These are phyloP conservation scores for Beta vulgaris DNA, from an alignment of 148 eudicot genomes.

Conservation along the genomic window DNA sequence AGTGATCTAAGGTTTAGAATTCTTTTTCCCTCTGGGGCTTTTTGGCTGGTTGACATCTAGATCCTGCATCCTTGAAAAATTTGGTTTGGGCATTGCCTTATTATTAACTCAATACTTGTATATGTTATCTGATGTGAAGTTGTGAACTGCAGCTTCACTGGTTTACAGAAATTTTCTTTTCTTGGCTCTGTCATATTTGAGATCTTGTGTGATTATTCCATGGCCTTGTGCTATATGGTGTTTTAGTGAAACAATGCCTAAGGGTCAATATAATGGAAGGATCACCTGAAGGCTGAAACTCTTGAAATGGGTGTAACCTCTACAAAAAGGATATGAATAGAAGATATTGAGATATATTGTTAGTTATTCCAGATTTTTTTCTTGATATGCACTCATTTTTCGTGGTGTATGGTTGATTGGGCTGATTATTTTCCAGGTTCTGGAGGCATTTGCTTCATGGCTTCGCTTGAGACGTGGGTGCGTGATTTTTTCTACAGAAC, in stretches of 20 bases:
- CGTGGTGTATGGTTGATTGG: slow-evolving; percentile 7
- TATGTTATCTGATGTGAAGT: not conserved
- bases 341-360: slow-evolving; percentile 6
- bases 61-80: not conserved
- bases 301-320: not conserved
- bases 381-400: slow-evolving; percentile 16
- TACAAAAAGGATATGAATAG: not conserved
- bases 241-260: slow-evolving; percentile 1
- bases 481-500: slow-evolving; percentile 18
- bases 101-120: not conserved
- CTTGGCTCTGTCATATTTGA: not conserved
- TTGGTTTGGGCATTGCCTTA: slow-evolving; percentile 7
- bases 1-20: not conserved
- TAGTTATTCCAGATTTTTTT: not conserved
- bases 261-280: not conserved
- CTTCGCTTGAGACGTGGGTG: slow-evolving; percentile 92
- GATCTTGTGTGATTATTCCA: not conserved
- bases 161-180: not conserved
- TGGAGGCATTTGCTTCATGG: slow-evolving; percentile 99
- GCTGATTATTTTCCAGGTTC: slow-evolving; percentile 58
- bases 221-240: not conserved
- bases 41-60: not conserved
- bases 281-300: not conserved
- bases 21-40: not conserved
- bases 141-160: not conserved